A percentile compares a stretch with the other conserved stretches of the same genome.
Evolutionary conservation across 257 asterid species (phyloP).

Genomic region (Rehmannia glutinosa): DNA sequence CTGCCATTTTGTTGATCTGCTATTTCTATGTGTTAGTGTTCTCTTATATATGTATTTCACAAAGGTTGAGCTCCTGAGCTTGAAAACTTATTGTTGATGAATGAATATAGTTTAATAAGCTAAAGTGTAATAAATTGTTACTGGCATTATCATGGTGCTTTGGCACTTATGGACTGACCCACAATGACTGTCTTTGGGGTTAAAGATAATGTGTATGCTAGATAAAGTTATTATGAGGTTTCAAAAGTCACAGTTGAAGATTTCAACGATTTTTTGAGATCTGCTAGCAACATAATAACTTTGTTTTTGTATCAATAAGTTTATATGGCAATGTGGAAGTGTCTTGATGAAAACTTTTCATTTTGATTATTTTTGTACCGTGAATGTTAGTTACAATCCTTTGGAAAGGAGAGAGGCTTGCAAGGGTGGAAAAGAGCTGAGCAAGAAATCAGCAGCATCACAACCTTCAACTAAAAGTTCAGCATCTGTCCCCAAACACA

Average conservation of each 20-base stretch:
- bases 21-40: too few species aligned
- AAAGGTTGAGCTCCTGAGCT: not conserved
- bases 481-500: slow-evolving; percentile 49
- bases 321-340: not conserved
- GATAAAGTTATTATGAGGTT: too few species aligned
- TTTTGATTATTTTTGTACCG: not conserved
- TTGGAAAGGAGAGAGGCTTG: slow-evolving; percentile 82
- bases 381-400: slow-evolving; percentile 62
- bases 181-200: not conserved
- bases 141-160: not conserved
- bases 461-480: slow-evolving; percentile 54
- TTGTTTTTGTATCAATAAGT: not conserved
- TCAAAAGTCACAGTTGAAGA: not conserved
- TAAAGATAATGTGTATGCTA: not conserved
- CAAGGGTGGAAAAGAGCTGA: slow-evolving; percentile 84
- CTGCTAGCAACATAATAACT: not conserved
- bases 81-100: not conserved
- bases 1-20: not conserved
- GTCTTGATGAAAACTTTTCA: not conserved
- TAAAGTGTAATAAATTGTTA: not conserved
- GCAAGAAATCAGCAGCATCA: slow-evolving; percentile 59
- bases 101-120: not conserved
- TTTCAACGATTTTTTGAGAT: not conserved
- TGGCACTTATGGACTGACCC: not conserved
- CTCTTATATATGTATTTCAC: too few species aligned